Evolutionary conservation across 768 basidiomycete genomes (phyloP).

Genomic region (Exidia glandulosa): DNA sequence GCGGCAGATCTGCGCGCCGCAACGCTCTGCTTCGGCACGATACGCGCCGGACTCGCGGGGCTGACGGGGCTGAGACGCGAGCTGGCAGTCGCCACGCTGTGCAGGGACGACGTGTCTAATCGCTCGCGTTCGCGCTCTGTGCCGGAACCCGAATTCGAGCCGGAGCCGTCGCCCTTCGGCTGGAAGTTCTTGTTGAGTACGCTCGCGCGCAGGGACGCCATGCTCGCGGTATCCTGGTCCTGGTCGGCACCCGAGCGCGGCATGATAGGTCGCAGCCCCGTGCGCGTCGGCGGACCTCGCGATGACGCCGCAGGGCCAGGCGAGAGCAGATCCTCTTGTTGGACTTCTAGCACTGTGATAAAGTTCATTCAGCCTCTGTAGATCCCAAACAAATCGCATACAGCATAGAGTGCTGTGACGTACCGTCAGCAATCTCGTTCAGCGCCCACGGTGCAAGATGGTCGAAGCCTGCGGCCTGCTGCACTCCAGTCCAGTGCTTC

Average conservation of each 20-base stretch:
- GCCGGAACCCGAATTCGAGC: neutral
- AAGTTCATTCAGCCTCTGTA: slow-evolving; percentile 2
- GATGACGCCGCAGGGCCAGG: slow-evolving; percentile 9
- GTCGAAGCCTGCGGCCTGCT: slow-evolving; percentile 72
- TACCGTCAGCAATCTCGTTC: slow-evolving; percentile 79
- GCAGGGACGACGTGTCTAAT: no score
- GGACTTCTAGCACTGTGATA: slow-evolving; percentile 62
- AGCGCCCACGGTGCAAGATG: slow-evolving; percentile 76
- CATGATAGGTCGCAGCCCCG: slow-evolving; percentile 8
- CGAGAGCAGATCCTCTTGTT: slow-evolving; percentile 56
- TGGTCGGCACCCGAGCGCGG: slow-evolving; percentile 13
- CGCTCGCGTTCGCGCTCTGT: neutral
- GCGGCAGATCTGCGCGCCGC: neutral
- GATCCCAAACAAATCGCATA: neutral
- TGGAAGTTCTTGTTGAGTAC: slow-evolving; percentile 26
- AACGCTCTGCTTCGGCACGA: slow-evolving; percentile 10
- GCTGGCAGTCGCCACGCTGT: no score
- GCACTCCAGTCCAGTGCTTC: slow-evolving; percentile 64
- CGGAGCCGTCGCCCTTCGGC: no score
- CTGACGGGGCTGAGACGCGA: neutral
- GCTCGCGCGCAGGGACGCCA: slow-evolving; percentile 35
- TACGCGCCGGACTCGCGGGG: neutral
- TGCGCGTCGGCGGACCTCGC: slow-evolving; percentile 25
- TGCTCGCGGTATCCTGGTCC: slow-evolving; percentile 30
- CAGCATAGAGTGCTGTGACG: no score